phyloP scores from a whole-genome alignment of 2,329 filamentous ascomycete species.

The Xylaria sp. region DNA sequence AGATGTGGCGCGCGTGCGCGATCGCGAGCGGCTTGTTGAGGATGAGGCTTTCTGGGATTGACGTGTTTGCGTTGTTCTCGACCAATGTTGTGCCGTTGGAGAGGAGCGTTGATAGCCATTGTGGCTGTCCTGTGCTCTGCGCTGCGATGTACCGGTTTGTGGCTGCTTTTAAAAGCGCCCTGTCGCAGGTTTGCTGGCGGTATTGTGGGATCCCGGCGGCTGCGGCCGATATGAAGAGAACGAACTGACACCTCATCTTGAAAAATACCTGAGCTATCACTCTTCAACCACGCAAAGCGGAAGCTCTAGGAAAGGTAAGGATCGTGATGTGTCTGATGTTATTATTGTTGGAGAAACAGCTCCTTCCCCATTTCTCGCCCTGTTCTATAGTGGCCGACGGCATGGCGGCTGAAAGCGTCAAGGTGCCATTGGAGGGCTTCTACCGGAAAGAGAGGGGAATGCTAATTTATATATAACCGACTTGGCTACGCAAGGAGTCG shows the following conservation, averaged over 20 bases:
- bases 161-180: slow-evolving; percentile 33
- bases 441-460: slow-evolving; percentile 10
- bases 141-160: slow-evolving; percentile 36
- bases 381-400: neutral
- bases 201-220: neutral
- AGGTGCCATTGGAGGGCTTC: neutral
- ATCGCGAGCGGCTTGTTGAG: slow-evolving; percentile 19
- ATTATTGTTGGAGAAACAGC: neutral
- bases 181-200: slow-evolving; percentile 26
- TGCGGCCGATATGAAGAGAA: neutral
- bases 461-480: slow-evolving; percentile 15
- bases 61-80: slow-evolving; percentile 26
- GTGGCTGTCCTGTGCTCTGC: slow-evolving; percentile 32
- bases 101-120: slow-evolving; percentile 26
- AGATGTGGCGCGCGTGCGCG: slow-evolving; percentile 26
- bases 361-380: neutral
- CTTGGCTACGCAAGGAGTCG: neutral
- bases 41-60: slow-evolving; percentile 14
- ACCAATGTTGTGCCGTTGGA: slow-evolving; percentile 21
- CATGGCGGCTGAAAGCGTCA: slow-evolving; percentile 10
- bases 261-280: neutral
- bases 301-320: neutral
- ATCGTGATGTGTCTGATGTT: neutral
- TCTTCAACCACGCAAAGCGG: neutral
- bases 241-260: neutral